Evolutionary conservation across 78 protist genomes (phyloP), one percentile per base, ranked within the genome.

Genomic region (Dictyostelium discoideum): DNA sequence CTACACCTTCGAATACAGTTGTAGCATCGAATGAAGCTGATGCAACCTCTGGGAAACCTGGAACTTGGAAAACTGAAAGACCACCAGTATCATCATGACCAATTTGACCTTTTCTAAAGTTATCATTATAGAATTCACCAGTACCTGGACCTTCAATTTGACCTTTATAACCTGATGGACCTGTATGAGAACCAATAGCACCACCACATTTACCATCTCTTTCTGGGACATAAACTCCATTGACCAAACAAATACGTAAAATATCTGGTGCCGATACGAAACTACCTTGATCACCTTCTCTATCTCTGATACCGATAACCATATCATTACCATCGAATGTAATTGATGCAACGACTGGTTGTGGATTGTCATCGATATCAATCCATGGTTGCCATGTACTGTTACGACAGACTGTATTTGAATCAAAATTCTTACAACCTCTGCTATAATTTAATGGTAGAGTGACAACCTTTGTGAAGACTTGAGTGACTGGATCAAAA

Each of bases 121-220:
- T 87, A 44, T 87, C 93, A 42, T 87, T 87, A 39, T 73, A 87
- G 86, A 87, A 87, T 79, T 87, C 93, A 65, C 93, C 93, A 3
- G 26, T 63, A 26, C 93, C 86, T 60, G 93, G 93, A 63, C 93
- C 93, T 79, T 87, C 93, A 18, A 39, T 42, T 46, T 60, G 83
- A 42, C 65, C 65, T 48, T 87, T 77, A 39, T 73, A 22, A 24
- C 93, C 93, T 24, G 93, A 73, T 79, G 93, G 76, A 16, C 86
- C 93, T 5, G 32, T 18, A 77, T 87, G 93, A 13, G 86, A 14
- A 57, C 93, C 93, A 3, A 63, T 1, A 20, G 40, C 42, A 63
- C 37, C 54, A 78, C 93, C 93, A 42, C 93, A 87, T 63, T 79
- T 77, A 65, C 93, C 93, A 82, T 87, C 78, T 54, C 26, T 78